Base-by-base conservation (phyloP, 2,329 filamentous ascomycete species). In the Fusarium torulosum region DNA sequence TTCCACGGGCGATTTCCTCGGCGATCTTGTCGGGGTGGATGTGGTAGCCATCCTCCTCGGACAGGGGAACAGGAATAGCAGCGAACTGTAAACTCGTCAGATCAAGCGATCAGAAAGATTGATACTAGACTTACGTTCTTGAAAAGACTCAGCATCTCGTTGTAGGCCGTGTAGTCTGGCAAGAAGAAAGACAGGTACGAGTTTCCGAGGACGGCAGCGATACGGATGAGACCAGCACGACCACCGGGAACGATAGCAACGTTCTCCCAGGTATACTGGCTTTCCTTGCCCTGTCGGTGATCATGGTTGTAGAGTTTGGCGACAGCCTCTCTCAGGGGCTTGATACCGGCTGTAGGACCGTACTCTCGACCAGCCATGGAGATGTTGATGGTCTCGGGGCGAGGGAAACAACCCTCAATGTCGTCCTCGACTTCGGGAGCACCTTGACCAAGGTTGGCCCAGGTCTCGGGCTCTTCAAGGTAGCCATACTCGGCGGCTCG, bases 181-280 rank as follows among this genome's bases (percentile, higher is more conserved):
- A 97, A 92, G 80, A 97, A 97, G 86, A 97, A 97, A 41, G 91
- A 93, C 66, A 97, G 85, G 76, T 97, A 97, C 55, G 94, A 90
- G 78, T 97, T 97, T 68, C 95, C 95, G 72, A 98, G 82, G 7
- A 98, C 94, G 51, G 95, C 95, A 20, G 95, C 95, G 77, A 98
- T 97, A 72, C 95, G 89, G 77, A 97, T 97, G 80, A 98, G 83
- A 47, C 95, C 95, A 33, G 95, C 95, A 73, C 95, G 89, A 38
- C 95, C 95, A 78, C 94, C 94, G 44, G 95, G 95, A 5, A 98
- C 95, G 77, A 98, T 97, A 78, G 92, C 94, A 19, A 97, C 95
- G 78, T 98, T 98, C 84, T 98, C 95, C 91, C 93, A 97, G 7
- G 92, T 96, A 79, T 98, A 98, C 81, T 96, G 86, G 79, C 91